Percentiles rank a stretch among this genome's conserved stretches.
These are phyloP conservation scores for Pichia paraexigua DNA, from an alignment of 805 yeast species.

Conservation along the genomic window DNA sequence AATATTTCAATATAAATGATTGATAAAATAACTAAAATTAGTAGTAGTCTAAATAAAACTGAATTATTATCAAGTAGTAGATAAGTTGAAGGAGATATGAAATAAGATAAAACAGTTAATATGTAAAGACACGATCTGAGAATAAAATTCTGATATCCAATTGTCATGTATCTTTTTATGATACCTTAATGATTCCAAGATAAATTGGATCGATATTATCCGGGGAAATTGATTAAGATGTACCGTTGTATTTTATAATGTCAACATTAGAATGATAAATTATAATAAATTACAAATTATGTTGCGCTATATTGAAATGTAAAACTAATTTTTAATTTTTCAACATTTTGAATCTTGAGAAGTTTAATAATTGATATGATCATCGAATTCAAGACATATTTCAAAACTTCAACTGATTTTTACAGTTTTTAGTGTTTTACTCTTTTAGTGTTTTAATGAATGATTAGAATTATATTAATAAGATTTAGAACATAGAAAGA, in stretches of 20 bases:
- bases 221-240: no score
- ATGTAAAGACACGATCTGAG: not conserved
- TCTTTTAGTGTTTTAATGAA: not conserved
- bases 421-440: no score
- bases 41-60: not conserved
- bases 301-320: no score
- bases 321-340: no score
- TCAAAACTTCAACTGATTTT: no score
- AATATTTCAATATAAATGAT: constrained; percentile 1
- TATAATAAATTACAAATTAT: no score
- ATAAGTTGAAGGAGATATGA: not conserved
- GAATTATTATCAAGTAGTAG: not conserved
- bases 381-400: no score
- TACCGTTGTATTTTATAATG: no score
- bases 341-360: no score
- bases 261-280: no score
- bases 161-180: not conserved
- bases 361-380: no score
- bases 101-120: not conserved
- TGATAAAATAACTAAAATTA: not conserved
- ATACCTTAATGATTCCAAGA: not conserved
- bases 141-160: not conserved
- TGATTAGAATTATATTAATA: not conserved
- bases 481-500: constrained; percentile 8
- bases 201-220: no score